These are phyloP conservation scores for Pleurotus tuoliensis DNA, from an alignment of 768 basidiomycete species.

Conservation along the genomic window DNA sequence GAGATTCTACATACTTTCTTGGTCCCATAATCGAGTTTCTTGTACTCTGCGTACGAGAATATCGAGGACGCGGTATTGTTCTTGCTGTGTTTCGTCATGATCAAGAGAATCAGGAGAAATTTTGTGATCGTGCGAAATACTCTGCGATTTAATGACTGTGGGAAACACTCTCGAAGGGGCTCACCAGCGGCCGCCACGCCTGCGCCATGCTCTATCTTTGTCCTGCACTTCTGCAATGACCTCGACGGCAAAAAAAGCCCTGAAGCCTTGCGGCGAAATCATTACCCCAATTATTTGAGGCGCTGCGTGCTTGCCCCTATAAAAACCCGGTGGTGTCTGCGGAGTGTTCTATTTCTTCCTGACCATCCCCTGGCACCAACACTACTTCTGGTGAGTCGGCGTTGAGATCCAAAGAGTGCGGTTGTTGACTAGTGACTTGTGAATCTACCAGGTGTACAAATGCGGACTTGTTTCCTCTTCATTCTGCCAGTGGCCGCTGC, in stretches of 20 bases:
- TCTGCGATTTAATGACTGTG: neutral
- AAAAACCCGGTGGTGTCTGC: too few species aligned
- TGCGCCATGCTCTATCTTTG: neutral
- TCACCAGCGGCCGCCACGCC: neutral
- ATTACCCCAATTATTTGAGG: too few species aligned
- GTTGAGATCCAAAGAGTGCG: too few species aligned
- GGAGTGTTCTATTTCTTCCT: too few species aligned
- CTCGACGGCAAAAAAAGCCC: neutral
- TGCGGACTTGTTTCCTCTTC: too few species aligned
- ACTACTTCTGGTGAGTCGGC: too few species aligned
- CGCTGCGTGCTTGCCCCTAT: too few species aligned
- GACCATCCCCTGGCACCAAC: too few species aligned
- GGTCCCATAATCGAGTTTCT: conserved; percentile 81
- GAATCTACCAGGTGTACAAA: too few species aligned
- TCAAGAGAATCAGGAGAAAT: neutral
- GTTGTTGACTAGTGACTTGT: too few species aligned
- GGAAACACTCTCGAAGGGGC: neutral
- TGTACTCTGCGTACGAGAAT: conserved; percentile 87
- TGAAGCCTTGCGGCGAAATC: neutral
- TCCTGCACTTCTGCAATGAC: neutral
- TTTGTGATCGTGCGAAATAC: neutral
- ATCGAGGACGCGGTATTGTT: conserved; percentile 88
- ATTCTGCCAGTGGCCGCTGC: too few species aligned
- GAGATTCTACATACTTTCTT: conserved; percentile 47
- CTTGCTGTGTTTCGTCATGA: conserved; percentile 87